Evolutionary conservation across 139 green algal genomes (phyloP), one percentile per base, ranked within the genome.

Genomic region (Spirogloea muscicola): DNA sequence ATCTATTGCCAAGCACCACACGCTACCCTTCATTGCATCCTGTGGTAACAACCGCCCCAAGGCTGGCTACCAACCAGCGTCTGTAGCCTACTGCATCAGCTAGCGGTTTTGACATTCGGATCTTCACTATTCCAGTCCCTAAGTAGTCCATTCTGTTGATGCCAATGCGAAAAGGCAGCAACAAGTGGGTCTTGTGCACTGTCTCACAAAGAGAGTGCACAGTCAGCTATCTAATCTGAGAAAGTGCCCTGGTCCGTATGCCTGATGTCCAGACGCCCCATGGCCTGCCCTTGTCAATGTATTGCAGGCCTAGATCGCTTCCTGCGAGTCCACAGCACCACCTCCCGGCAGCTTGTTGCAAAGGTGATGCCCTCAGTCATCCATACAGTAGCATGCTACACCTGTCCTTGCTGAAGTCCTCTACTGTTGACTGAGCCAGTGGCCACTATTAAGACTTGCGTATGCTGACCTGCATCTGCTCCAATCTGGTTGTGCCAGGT

Each of bases 401-500:
- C n/a, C n/a, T n/a, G n/a, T n/a, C n/a, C n/a, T n/a, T n/a, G n/a
- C n/a, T n/a, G n/a, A n/a, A n/a, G n/a, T n/a, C n/a, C n/a, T n/a
- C n/a, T n/a, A n/a, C n/a, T n/a, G n/a, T n/a, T n/a, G n/a, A n/a
- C n/a, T n/a, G n/a, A n/a, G n/a, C n/a, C n/a, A n/a, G n/a, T n/a
- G n/a, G n/a, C n/a, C n/a, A n/a, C n/a, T 55, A 31, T 21, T 21
- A 55, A 21, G 21, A 21, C 46, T 21, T 55, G 21, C 21, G 21
- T 21, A 55, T 21, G 46, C 21, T 31, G 21, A 55, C 21, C 46
- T 31, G 21, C 21, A 55, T 55, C 46, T 31, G 21, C 21, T 21
- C 21, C 21, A 21, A 55, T 55, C 46, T 55, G 21, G 21, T 62
- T 62, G 5, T 62, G n/a, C n/a, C 52, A 62, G 52, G 52, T 62